These are phyloP conservation scores for Heteromeles arbutifolia DNA, from an alignment of 306 rosid genomes.

Conservation along the genomic window DNA sequence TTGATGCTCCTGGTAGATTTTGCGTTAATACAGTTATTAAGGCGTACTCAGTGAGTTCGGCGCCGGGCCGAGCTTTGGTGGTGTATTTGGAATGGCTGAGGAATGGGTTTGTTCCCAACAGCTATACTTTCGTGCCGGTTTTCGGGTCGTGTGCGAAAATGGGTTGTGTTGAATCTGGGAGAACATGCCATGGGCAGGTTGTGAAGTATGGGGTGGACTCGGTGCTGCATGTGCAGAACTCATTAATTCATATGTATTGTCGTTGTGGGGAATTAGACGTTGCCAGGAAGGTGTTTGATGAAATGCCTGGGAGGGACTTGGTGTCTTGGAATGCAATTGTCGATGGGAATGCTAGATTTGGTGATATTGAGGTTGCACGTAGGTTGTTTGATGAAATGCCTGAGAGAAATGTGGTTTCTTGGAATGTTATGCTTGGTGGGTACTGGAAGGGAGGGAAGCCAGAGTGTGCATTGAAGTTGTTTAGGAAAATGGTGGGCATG, in stretches of 20 bases:
- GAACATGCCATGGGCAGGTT: slow-evolving; percentile 52
- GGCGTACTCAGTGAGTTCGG: slow-evolving; percentile 38
- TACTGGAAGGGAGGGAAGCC: slow-evolving; percentile 53
- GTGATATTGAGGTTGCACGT: slow-evolving; percentile 42
- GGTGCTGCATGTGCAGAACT: slow-evolving; percentile 47
- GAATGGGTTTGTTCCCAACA: slow-evolving; percentile 38
- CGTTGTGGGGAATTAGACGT: slow-evolving; percentile 33
- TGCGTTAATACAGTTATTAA: slow-evolving; percentile 50
- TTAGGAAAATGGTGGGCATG: slow-evolving; percentile 43
- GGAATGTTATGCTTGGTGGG: slow-evolving; percentile 65
- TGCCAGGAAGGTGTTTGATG: slow-evolving; percentile 45
- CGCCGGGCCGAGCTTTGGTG: slow-evolving; percentile 27
- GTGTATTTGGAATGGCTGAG: slow-evolving; percentile 41
- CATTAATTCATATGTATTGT: slow-evolving; percentile 59
- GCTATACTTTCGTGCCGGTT: slow-evolving; percentile 54
- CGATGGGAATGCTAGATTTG: slow-evolving; percentile 26
- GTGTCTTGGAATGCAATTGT: slow-evolving; percentile 69
- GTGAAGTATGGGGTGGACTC: slow-evolving; percentile 51
- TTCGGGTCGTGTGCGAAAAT: slow-evolving; percentile 40
- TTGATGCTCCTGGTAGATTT: slow-evolving; percentile 33
- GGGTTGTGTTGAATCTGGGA: slow-evolving; percentile 40
- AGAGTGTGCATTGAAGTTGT: slow-evolving; percentile 55
- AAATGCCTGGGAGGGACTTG: slow-evolving; percentile 36
- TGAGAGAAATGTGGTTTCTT: slow-evolving; percentile 46
- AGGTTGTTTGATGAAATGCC: slow-evolving; percentile 51